These are phyloP conservation scores for Lactarius akahatsu DNA, from an alignment of 768 basidiomycete genomes.

Conservation along the genomic window DNA sequence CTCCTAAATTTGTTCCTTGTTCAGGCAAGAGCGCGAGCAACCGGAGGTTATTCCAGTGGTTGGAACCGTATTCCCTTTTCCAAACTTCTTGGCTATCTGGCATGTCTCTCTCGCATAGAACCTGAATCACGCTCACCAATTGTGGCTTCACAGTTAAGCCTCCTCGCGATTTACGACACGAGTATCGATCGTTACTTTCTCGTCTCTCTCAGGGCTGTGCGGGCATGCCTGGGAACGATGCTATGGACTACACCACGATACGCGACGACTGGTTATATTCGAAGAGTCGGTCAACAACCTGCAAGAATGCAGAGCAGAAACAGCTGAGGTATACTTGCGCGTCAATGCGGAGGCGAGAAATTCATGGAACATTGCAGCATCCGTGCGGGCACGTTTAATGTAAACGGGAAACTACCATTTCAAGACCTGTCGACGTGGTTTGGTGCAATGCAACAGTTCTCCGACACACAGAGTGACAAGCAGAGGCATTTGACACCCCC, in stretches of 20 bases:
- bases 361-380: constrained; percentile 42
- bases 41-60: constrained; percentile 12
- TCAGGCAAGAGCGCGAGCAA: constrained; percentile 12
- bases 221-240: constrained; percentile 62
- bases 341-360: neutral
- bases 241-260: constrained; percentile 54
- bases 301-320: constrained; percentile 9
- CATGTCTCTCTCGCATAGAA: neutral
- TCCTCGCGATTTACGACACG: constrained; percentile 57
- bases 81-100: constrained; percentile 29
- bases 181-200: constrained; percentile 46
- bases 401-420: constrained; percentile 73
- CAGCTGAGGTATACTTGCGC: constrained; percentile 29
- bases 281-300: constrained; percentile 24
- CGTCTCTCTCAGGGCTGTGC: constrained; percentile 62
- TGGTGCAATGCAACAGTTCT: constrained; percentile 31
- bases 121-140: neutral
- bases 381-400: constrained; percentile 80
- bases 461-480: neutral
- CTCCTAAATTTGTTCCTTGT: neutral
- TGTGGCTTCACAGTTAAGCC: constrained; percentile 18
- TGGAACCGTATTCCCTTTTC: constrained; percentile 23
- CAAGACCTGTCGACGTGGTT: constrained; percentile 73
- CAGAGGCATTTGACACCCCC: constrained; percentile 30
- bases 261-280: constrained; percentile 60